Conservation (phyloP, 2,329 filamentous ascomycete species). For the Neofusicoccum ribis region DNA sequence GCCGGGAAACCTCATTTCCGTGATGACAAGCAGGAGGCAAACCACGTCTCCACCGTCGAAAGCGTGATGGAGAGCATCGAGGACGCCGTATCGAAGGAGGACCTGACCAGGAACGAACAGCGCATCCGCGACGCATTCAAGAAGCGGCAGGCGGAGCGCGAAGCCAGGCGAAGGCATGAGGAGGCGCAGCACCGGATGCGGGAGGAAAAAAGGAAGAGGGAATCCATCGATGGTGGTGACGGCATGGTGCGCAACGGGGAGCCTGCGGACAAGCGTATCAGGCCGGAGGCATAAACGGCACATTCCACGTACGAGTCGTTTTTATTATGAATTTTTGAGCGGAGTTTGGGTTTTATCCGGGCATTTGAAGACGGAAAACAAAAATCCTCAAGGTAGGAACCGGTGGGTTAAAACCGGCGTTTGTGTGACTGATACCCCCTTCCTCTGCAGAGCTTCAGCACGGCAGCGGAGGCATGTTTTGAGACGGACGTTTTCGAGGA, state of each 20-base stretch:
- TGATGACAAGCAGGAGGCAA: conserved; percentile 89
- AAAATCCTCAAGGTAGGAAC: background rate
- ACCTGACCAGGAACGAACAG: conserved; percentile 69
- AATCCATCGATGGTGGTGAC: background rate
- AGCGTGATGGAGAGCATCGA: conserved; percentile 89
- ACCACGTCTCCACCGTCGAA: conserved; percentile 79
- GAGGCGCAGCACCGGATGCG: conserved; percentile 21
- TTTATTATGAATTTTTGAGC: background rate
- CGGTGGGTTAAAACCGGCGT: conserved; percentile 8
- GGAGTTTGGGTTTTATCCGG: background rate
- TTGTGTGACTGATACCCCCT: conserved; percentile 16
- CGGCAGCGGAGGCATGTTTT: background rate
- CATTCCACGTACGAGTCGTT: background rate
- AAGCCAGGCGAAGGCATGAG: conserved; percentile 21
- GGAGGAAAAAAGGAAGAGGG: conserved; percentile 24
- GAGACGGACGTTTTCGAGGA: background rate
- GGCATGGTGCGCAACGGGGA: background rate
- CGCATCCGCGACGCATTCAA: conserved; percentile 83
- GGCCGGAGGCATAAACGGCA: background rate
- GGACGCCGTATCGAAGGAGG: conserved; percentile 79
- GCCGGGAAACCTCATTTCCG: conserved; percentile 70
- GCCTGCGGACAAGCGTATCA: conserved; percentile 13
- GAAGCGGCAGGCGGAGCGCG: conserved; percentile 49
- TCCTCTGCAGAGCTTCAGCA: background rate
- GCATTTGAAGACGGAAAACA: background rate